phyloP scores from a whole-genome alignment of 164 flowering plant species.

The Amborella trichopoda region DNA sequence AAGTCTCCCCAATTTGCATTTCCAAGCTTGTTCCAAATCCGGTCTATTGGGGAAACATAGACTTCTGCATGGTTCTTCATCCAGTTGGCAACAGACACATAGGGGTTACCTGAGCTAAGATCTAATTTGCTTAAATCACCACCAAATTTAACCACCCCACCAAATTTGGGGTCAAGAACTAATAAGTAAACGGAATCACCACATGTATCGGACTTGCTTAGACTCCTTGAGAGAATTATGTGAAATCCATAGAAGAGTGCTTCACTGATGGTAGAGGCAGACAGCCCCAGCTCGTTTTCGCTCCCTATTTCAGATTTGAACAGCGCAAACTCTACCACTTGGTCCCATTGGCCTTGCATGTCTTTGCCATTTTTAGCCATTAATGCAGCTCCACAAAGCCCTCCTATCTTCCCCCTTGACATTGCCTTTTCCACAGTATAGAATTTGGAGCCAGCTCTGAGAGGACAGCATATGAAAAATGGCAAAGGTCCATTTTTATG shows the following conservation, averaged over 20 bases:
- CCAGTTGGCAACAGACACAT: conserved; percentile 54
- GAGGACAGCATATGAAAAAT: conserved; percentile 41
- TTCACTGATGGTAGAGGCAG: conserved; percentile 35
- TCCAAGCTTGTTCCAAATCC: conserved; percentile 82
- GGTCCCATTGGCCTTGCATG: conserved; percentile 36
- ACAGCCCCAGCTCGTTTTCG: conserved; percentile 32
- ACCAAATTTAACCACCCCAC: conserved; percentile 57
- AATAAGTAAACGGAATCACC: conserved; percentile 33
- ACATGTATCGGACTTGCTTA: conserved; percentile 25
- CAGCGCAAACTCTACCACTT: conserved; percentile 36
- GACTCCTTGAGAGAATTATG: conserved; percentile 39
- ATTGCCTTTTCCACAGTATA: conserved; percentile 45
- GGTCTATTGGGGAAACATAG: conserved; percentile 47
- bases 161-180: conserved; percentile 56
- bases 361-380: conserved; percentile 23
- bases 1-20: conserved; percentile 83
- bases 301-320: conserved; percentile 32
- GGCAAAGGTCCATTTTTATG: conserved; percentile 39
- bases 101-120: conserved; percentile 34
- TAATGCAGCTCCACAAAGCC: conserved; percentile 46
- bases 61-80: conserved; percentile 43
- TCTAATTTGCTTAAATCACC: conserved; percentile 59
- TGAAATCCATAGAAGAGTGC: conserved; percentile 56
- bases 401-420: conserved; percentile 31
- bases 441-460: conserved; percentile 45